Percentiles rank a stretch among this genome's conserved stretches.
Evolutionary conservation across 495 filamentous ascomycete genomes (phyloP).

Genomic region (Melanomma pulvis-pyrius): DNA sequence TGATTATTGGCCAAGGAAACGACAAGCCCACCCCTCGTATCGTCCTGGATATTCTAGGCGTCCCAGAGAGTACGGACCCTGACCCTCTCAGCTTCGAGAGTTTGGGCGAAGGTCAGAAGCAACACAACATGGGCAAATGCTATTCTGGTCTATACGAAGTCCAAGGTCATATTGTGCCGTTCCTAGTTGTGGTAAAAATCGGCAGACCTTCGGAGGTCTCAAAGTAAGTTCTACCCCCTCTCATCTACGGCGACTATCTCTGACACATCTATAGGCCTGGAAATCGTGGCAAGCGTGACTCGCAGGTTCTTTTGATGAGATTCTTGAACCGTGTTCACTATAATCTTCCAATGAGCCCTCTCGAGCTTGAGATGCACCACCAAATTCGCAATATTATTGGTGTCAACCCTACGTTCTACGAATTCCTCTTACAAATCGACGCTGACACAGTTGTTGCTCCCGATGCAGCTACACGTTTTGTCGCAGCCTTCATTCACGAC

Average conservation of each 20-base stretch:
- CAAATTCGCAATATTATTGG: constrained; percentile 99
- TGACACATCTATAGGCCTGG: constrained; percentile 60
- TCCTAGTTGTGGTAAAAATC: constrained; percentile 94
- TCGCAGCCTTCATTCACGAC: constrained; percentile 87
- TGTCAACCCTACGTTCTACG: constrained; percentile 97
- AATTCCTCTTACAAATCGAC: constrained; percentile 95
- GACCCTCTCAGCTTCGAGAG: constrained; percentile 97
- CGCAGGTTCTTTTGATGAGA: constrained; percentile 96
- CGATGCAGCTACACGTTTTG: constrained; percentile 91
- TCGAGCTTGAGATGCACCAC: constrained; percentile 98
- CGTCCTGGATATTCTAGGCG: constrained; percentile 94
- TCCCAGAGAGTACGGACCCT: constrained; percentile 91
- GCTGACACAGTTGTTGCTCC: constrained; percentile 92
- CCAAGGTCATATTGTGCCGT: constrained; percentile 96
- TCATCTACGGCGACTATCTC: not conserved
- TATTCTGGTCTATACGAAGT: constrained; percentile 98
- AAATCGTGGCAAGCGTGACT: constrained; percentile 99
- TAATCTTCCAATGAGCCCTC: constrained; percentile 90
- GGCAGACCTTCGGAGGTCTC: constrained; percentile 97
- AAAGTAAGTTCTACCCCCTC: constrained; percentile 1
- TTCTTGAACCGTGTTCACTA: constrained; percentile 99
- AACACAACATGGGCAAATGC: constrained; percentile 99
- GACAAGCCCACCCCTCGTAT: constrained; percentile 94
- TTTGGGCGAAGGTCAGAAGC: constrained; percentile 91
- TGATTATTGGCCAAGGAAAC: constrained; percentile 99